Evolutionary conservation across 495 filamentous ascomycete species (phyloP), one percentile per base, ranked within the genome.

Genomic region (Xylaria venustula): DNA sequence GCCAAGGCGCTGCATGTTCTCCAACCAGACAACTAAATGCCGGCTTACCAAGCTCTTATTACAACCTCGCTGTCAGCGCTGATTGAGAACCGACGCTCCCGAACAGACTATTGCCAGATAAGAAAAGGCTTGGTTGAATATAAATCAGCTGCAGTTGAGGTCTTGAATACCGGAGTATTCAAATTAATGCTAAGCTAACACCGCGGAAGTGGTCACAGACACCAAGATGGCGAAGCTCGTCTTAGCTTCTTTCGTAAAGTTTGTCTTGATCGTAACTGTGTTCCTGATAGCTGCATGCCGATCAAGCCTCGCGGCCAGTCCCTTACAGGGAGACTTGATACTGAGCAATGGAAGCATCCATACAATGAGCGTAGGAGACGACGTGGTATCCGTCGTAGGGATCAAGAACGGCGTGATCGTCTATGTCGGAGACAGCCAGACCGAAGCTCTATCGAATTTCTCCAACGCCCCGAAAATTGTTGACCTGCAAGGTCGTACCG

Each of bases 291-390:
- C 36, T 17, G 23, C 32, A 19, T 49, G 42, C 7, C 54, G 17
- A 5, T 1, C 12, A 1, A 19, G n/a, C 7, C 28, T 37, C 9
- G 30, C 41, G 15, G 30, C 28, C 11, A 41, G 54, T 17, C 17
- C 44, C 0, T 20, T 48, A 8, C 42, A 40, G 20, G 54, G 47
- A 15, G 60, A 64, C 25, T 26, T 71, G 7, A 36, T 71, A 14
- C 62, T 71, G 15, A 50, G 52, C 54, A 68, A 71, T 42, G 68
- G 68, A 7, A 25, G 19, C 1, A 71, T 71, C 37, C 63, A 66
- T 51, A 71, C 68, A 28, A 66, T 67, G 63, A 60, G 60, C 52
- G 54, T 22, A 12, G n/a, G 14, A 7, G 51, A 52, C 32, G 45
- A 52, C 1, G 37, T 71, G 8, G 62, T 26, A 22, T 66, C 51